A percentile compares a stretch with the other conserved stretches of the same genome.
phyloP scores from a whole-genome alignment of 1,139 yeast species.

The Pichia sp. region DNA sequence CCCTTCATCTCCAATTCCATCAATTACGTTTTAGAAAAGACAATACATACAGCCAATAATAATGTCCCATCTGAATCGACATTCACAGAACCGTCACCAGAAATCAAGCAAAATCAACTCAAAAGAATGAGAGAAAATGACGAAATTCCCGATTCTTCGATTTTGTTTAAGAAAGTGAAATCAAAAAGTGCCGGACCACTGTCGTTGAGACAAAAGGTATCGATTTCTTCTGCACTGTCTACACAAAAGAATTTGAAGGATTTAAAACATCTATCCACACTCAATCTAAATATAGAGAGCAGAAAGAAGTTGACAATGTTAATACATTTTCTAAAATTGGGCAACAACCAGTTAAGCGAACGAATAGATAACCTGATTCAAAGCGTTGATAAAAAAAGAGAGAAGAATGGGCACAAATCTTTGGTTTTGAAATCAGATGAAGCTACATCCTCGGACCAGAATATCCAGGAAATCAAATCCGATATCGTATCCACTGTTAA shows the following conservation, averaged over 20 bases:
- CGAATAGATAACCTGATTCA: conserved; percentile 25
- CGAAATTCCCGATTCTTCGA: neutral
- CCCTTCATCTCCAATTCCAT: conserved; percentile 28
- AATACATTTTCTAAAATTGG: conserved; percentile 27
- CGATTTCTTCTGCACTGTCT: conserved; percentile 22
- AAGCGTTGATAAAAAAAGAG: conserved; percentile 19
- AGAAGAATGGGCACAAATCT: conserved; percentile 1
- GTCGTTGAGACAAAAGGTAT: conserved; percentile 20
- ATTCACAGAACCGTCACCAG: too few relatives aligned
- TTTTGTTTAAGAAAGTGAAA: neutral
- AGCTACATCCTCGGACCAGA: conserved; percentile 11
- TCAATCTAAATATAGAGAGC: conserved; percentile 27
- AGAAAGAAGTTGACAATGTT: conserved; percentile 27
- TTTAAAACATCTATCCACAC: conserved; percentile 24
- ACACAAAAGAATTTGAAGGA: conserved; percentile 24
- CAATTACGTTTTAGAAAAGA: conserved; percentile 27
- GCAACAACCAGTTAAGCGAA: conserved; percentile 26
- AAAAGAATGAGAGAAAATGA: too few relatives aligned
- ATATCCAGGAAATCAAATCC: conserved; percentile 44
- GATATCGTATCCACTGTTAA: conserved; percentile 86
- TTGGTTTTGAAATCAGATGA: conserved; percentile 2
- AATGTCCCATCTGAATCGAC: conserved; percentile 8
- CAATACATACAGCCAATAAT: conserved; percentile 22
- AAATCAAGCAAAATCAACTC: neutral
- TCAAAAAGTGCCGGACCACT: neutral